A percentile compares a stretch with the other conserved stretches of the same genome.
Evolutionary conservation across 2,329 filamentous ascomycete genomes (phyloP).

Genomic region (Ascochyta lentis): DNA sequence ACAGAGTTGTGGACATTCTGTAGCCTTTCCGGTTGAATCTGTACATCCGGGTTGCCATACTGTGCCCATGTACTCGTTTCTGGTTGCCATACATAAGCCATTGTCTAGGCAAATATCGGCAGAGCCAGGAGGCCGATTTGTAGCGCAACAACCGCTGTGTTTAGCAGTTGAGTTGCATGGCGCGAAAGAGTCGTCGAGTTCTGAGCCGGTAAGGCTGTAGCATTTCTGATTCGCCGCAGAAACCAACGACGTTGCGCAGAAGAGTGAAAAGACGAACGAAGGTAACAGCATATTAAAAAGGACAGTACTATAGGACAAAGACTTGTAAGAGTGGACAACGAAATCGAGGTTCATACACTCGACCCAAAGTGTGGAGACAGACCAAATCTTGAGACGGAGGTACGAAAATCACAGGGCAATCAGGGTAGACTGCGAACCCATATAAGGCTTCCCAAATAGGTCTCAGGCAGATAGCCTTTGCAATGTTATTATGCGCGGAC

Average conservation of each 20-base stretch:
- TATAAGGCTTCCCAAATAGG: conserved; percentile 28
- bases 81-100: conserved; percentile 45
- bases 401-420: conserved; percentile 8
- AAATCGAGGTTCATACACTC: conserved; percentile 3
- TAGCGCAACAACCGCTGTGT: conserved; percentile 46
- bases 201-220: conserved; percentile 39
- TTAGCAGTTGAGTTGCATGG: conserved; percentile 39
- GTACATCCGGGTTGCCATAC: conserved; percentile 47
- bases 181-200: conserved; percentile 37
- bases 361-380: neutral
- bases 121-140: conserved; percentile 27
- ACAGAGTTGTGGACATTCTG: conserved; percentile 40
- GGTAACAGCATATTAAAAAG: conserved; percentile 28
- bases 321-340: neutral
- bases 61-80: conserved; percentile 35
- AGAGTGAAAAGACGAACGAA: conserved; percentile 20
- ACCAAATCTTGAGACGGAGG: conserved; percentile 1
- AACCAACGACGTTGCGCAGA: conserved; percentile 21
- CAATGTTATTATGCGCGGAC: conserved; percentile 35
- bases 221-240: conserved; percentile 34
- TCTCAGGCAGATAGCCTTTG: conserved; percentile 18
- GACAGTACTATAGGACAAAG: neutral
- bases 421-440: conserved; percentile 18
- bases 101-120: conserved; percentile 43
- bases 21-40: conserved; percentile 39